Conservation (phyloP, 345 rosid genomes). For the Adansonia digitata region DNA sequence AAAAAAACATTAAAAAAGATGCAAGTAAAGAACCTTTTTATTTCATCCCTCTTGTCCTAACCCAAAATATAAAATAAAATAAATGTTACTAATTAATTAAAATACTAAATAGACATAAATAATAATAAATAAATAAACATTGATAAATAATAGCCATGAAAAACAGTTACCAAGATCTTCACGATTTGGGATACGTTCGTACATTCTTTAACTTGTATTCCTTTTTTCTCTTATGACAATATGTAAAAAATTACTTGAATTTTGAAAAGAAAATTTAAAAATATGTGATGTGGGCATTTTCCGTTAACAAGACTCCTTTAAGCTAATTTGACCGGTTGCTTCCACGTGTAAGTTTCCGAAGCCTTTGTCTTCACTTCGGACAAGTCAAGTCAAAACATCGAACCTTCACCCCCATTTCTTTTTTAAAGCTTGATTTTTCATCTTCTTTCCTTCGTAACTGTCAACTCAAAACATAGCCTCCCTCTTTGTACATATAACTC, state of each 20-base stretch:
- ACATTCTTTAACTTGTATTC: no score
- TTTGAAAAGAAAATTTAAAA: no score
- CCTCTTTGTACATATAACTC: constrained; percentile 9
- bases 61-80: background rate
- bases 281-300: background rate
- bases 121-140: no score
- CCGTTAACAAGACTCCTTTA: constrained; percentile 11
- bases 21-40: no score
- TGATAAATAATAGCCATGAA: no score
- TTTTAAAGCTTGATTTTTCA: background rate
- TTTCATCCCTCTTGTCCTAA: background rate
- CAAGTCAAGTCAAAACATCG: constrained; percentile 11
- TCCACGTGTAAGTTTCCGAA: constrained; percentile 9
- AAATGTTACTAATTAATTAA: background rate
- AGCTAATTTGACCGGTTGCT: background rate
- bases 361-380: constrained; percentile 11
- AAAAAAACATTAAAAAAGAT: no score
- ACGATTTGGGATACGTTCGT: no score
- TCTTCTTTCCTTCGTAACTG: background rate
- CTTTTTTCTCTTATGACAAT: no score
- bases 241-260: no score
- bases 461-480: background rate
- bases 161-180: no score
- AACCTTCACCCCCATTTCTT: background rate
- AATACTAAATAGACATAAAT: background rate